A percentile compares a stretch with the other conserved stretches of the same genome.
phyloP scores from a whole-genome alignment of 2,329 filamentous ascomycete genomes.

The Ilyonectria mors-panacis region DNA sequence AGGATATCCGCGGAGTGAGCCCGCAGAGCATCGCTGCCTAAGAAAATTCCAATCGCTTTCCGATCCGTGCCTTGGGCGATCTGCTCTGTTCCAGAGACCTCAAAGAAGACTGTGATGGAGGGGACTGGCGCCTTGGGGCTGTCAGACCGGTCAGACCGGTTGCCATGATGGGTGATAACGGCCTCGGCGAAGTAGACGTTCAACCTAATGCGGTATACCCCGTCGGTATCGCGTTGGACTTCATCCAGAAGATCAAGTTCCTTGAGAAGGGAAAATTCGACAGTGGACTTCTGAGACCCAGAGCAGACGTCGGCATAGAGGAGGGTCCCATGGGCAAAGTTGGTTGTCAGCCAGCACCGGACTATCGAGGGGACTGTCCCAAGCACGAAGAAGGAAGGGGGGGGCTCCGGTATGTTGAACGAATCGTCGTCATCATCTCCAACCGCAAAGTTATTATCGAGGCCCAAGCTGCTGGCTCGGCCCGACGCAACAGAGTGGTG shows the following conservation, averaged over 20 bases:
- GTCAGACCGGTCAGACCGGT: constrained; percentile 76
- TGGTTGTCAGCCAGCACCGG: constrained; percentile 92
- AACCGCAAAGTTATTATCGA: constrained; percentile 79
- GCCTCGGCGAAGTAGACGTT: constrained; percentile 93
- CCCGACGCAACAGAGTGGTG: constrained; percentile 81
- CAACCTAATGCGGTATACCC: constrained; percentile 78
- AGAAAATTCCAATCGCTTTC: constrained; percentile 84
- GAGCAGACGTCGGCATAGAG: constrained; percentile 94
- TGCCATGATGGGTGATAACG: constrained; percentile 82
- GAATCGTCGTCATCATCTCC: constrained; percentile 78
- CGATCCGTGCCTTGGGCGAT: constrained; percentile 52
- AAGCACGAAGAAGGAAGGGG: constrained; percentile 87
- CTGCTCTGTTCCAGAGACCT: constrained; percentile 74
- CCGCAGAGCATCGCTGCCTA: constrained; percentile 90
- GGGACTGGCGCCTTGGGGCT: constrained; percentile 82
- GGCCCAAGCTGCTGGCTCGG: constrained; percentile 88
- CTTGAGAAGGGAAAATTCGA: constrained; percentile 82
- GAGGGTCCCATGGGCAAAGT: constrained; percentile 90
- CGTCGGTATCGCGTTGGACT: constrained; percentile 76
- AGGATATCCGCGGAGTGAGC: constrained; percentile 91
- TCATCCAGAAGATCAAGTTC: constrained; percentile 80
- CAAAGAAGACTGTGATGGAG: constrained; percentile 84
- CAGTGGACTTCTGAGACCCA: constrained; percentile 88
- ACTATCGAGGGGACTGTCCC: constrained; percentile 95
- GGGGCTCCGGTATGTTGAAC: constrained; percentile 79